These are phyloP conservation scores for Baudoinia panamericana DNA, from an alignment of 495 filamentous ascomycete species.

Conservation along the genomic window DNA sequence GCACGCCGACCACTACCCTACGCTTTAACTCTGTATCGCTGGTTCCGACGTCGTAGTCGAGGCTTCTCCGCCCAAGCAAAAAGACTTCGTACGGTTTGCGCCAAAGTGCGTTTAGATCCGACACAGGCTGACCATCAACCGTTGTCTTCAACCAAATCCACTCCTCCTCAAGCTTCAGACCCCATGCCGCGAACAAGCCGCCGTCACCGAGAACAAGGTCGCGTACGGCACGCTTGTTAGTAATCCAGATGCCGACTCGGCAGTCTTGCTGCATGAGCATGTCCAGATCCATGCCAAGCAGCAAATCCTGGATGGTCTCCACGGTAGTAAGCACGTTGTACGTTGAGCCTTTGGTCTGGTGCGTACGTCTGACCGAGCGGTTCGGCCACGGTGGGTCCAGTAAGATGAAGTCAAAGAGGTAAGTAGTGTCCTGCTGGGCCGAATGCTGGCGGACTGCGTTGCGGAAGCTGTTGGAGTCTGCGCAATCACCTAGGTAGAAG, in stretches of 20 bases:
- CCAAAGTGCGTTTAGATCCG: conserved; percentile 54
- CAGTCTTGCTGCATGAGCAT: conserved; percentile 42
- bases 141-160: conserved; percentile 92
- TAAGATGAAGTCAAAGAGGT: conserved; percentile 62
- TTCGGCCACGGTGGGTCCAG: conserved; percentile 95
- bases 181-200: conserved; percentile 48
- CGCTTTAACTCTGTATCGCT: conserved; percentile 28
- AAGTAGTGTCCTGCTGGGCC: conserved; percentile 17
- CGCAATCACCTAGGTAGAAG: conserved; percentile 35
- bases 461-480: conserved; percentile 20
- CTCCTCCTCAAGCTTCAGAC: conserved; percentile 56
- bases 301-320: conserved; percentile 29
- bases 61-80: conserved; percentile 45
- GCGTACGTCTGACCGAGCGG: conserved; percentile 60
- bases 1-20: conserved; percentile 62
- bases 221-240: conserved; percentile 54
- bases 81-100: conserved; percentile 79
- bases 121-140: conserved; percentile 51
- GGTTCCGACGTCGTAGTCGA: too few relatives aligned
- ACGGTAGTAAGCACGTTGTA: conserved; percentile 45
- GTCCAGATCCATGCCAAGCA: conserved; percentile 41
- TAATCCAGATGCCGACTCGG: conserved; percentile 73
- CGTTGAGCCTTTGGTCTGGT: conserved; percentile 27
- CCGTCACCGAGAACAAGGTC: conserved; percentile 42
- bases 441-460: conserved; percentile 21